Conservation (phyloP, 495 filamentous ascomycete genomes). For the Entonaema liquescens region DNA sequence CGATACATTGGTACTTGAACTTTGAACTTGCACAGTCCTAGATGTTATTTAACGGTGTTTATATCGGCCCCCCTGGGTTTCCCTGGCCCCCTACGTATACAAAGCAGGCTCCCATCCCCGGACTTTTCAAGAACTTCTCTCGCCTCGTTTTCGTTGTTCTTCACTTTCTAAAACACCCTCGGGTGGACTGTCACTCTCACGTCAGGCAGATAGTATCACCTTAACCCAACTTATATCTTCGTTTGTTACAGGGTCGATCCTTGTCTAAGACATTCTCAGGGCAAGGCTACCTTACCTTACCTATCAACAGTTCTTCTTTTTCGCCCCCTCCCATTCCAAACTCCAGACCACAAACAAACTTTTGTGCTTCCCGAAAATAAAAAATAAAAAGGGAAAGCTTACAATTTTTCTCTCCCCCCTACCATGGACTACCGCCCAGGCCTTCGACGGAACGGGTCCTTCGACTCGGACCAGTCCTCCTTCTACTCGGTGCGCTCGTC, state of each 20-base stretch:
- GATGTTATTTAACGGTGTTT: slow-evolving; percentile 32
- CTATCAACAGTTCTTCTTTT: too few species aligned
- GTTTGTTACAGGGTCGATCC: slow-evolving; percentile 28
- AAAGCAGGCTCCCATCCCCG: slow-evolving; percentile 13
- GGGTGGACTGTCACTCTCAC: background rate
- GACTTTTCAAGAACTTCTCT: slow-evolving; percentile 8
- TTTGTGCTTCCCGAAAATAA: background rate
- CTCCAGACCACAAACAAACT: too few species aligned
- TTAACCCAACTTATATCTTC: slow-evolving; percentile 14
- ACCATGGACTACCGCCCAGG: slow-evolving; percentile 31
- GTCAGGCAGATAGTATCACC: too few species aligned
- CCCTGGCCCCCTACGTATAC: background rate
- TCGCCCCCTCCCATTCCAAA: slow-evolving; percentile 8
- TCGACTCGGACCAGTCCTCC: slow-evolving; percentile 39
- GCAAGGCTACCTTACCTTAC: background rate
- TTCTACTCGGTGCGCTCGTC: slow-evolving; percentile 32
- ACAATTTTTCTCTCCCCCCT: too few species aligned
- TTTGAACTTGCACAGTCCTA: background rate
- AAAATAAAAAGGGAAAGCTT: too few species aligned
- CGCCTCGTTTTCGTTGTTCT: slow-evolving; percentile 20
- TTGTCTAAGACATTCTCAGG: slow-evolving; percentile 4
- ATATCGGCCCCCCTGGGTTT: slow-evolving; percentile 21
- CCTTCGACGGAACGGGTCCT: slow-evolving; percentile 20
- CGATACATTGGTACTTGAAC: slow-evolving; percentile 1
- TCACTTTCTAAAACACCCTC: background rate